Evolutionary conservation across 495 filamentous ascomycete species (phyloP).

Genomic region (Pyrenula aspistea): DNA sequence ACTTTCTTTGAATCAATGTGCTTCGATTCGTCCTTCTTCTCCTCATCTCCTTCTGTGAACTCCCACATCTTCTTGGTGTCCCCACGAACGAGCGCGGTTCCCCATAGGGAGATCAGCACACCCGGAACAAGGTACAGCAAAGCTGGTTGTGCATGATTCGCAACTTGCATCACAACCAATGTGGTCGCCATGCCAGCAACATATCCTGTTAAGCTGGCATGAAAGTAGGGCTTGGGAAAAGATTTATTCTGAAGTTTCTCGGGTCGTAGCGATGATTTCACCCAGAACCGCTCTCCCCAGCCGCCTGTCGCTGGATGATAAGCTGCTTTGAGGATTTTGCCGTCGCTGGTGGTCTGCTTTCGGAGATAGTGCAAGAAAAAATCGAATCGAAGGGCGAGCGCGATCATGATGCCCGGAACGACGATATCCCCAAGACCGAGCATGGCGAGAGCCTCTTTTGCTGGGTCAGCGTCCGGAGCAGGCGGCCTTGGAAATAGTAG

Average conservation of each 20-base stretch:
- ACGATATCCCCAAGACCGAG: conserved; percentile 90
- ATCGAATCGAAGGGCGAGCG: conserved; percentile 79
- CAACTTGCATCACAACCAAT: conserved; percentile 63
- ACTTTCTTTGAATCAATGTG: conserved; percentile 13
- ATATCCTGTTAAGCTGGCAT: conserved; percentile 68
- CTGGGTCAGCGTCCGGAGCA: conserved; percentile 22
- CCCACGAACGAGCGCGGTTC: conserved; percentile 59
- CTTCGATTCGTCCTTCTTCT: conserved; percentile 12
- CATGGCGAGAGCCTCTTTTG: conserved; percentile 51
- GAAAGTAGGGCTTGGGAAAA: conserved; percentile 86
- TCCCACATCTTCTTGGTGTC: conserved; percentile 66
- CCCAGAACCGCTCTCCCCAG: conserved; percentile 88
- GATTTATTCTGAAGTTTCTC: conserved; percentile 18
- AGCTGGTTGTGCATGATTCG: conserved; percentile 76
- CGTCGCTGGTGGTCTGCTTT: conserved; percentile 30
- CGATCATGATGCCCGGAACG: conserved; percentile 87
- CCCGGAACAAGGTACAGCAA: conserved; percentile 87
- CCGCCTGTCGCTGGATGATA: conserved; percentile 49
- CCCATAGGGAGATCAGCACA: conserved; percentile 64
- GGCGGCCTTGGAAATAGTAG: conserved; percentile 68
- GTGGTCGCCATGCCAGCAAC: conserved; percentile 67
- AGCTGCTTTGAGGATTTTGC: conserved; percentile 37
- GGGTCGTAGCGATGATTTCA: conserved; percentile 15
- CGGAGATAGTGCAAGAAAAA: conserved; percentile 68
- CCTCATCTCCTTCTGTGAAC: conserved; percentile 56